A percentile compares a stretch with the other conserved stretches of the same genome.
Evolutionary conservation across 148 eudicot genomes (phyloP).

Genomic region (Chenopodium quinoa): DNA sequence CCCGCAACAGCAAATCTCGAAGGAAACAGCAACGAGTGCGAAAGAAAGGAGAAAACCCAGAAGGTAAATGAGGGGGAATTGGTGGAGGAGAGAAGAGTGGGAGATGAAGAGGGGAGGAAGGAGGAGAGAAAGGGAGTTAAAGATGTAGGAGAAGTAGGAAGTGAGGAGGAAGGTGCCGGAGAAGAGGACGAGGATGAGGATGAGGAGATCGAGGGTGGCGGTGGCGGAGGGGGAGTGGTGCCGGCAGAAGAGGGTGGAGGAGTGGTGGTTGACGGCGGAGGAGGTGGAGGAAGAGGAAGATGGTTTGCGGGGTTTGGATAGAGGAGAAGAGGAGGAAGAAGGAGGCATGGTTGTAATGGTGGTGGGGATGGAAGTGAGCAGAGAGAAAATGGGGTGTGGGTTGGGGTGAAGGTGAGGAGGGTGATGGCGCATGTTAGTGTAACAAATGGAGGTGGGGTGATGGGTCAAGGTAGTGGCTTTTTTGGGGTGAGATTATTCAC

Average conservation of each 20-base stretch:
- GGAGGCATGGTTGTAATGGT: conserved; percentile 24
- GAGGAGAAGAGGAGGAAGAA: conserved; percentile 22
- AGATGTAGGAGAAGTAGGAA: conserved; percentile 63
- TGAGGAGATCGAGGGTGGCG: conserved; percentile 75
- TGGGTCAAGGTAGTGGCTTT: too few relatives aligned
- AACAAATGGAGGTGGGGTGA: neutral
- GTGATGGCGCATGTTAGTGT: conserved; percentile 28
- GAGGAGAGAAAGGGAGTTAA: conserved; percentile 61
- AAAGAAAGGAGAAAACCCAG: conserved; percentile 24
- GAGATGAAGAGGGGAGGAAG: conserved; percentile 36
- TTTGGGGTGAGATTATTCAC: too few relatives aligned
- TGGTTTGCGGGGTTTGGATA: conserved; percentile 36
- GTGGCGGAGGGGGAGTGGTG: conserved; percentile 53
- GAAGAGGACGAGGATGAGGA: conserved; percentile 68
- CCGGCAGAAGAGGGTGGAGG: conserved; percentile 34
- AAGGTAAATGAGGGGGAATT: conserved; percentile 18
- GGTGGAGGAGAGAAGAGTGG: conserved; percentile 20
- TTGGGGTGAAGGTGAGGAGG: neutral
- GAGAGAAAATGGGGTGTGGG: conserved; percentile 15
- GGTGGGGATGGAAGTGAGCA: neutral
- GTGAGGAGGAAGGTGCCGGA: conserved; percentile 65
- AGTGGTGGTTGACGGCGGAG: conserved; percentile 22
- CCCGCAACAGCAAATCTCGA: conserved; percentile 35
- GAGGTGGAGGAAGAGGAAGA: conserved; percentile 15
- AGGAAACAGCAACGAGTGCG: conserved; percentile 6